Percentiles rank a stretch among this genome's conserved stretches.
Conservation (phyloP, 352 stramenopile genomes). For the Saprolegnia parasitica region DNA sequence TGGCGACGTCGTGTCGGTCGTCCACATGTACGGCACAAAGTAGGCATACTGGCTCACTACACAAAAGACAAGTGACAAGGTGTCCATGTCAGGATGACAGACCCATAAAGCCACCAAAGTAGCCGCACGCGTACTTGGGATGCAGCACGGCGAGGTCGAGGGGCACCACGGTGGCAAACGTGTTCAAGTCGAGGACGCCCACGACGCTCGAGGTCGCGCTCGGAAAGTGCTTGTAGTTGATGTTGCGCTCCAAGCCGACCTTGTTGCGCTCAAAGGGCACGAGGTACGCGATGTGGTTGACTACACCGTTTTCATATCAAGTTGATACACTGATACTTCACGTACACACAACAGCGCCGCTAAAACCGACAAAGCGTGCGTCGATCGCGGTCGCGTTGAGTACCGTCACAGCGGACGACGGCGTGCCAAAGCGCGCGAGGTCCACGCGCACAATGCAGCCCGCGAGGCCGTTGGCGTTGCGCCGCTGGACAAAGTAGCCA, state of each 20-base stretch:
- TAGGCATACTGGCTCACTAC: slow-evolving; percentile 64
- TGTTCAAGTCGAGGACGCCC: slow-evolving; percentile 50
- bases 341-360: slow-evolving; percentile 54
- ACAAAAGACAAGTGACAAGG: slow-evolving; percentile 2
- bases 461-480: slow-evolving; percentile 53
- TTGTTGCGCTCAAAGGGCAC: slow-evolving; percentile 47
- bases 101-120: slow-evolving; percentile 62
- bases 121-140: slow-evolving; percentile 30
- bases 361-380: slow-evolving; percentile 60
- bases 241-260: slow-evolving; percentile 44
- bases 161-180: slow-evolving; percentile 39
- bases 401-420: slow-evolving; percentile 36
- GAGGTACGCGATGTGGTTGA: slow-evolving; percentile 58
- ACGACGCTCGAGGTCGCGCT: slow-evolving; percentile 57
- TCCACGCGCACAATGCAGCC: slow-evolving; percentile 60
- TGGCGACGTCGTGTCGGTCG: slow-evolving; percentile 35
- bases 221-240: slow-evolving; percentile 66
- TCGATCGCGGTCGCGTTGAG: slow-evolving; percentile 53
- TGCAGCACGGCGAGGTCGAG: slow-evolving; percentile 53
- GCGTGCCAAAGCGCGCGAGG: slow-evolving; percentile 39
- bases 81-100: slow-evolving; percentile 27
- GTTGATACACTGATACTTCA: not conserved
- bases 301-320: slow-evolving; percentile 30
- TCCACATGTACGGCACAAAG: slow-evolving; percentile 66
- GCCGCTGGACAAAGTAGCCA: slow-evolving; percentile 59